A percentile compares a stretch with the other conserved stretches of the same genome.
Evolutionary conservation across 129 eudicot genomes (phyloP).

Genomic region (Tagetes erecta): DNA sequence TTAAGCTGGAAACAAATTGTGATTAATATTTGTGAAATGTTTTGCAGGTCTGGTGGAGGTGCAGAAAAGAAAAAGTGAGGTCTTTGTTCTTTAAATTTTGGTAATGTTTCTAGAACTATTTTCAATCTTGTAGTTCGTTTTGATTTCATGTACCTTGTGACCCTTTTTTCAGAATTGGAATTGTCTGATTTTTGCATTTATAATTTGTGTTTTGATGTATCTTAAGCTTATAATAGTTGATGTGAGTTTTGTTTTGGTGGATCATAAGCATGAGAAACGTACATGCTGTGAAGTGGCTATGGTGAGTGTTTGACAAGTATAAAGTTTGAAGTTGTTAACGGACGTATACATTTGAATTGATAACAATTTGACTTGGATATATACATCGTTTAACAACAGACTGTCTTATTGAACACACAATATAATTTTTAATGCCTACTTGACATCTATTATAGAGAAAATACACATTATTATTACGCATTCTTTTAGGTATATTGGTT

Average conservation of each 20-base stretch:
- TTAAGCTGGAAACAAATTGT: no score
- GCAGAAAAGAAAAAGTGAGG: conserved; percentile 72
- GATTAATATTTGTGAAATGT: conserved; percentile 1
- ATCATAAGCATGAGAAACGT: neutral
- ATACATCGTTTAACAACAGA: no score
- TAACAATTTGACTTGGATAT: no score
- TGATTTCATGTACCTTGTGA: conserved; percentile 18
- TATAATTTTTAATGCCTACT: no score
- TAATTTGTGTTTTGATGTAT: neutral
- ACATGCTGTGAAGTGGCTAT: neutral
- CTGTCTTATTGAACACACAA: no score
- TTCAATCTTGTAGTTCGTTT: conserved; percentile 15
- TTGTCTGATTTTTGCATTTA: neutral
- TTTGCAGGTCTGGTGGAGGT: conserved; percentile 67
- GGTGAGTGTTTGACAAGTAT: neutral
- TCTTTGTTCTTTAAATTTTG: conserved; percentile 24
- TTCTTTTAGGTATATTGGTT: no score
- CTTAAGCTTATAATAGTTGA: neutral
- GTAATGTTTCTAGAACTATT: neutral
- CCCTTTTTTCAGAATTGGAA: conserved; percentile 10
- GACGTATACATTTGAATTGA: neutral
- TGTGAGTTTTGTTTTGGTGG: neutral
- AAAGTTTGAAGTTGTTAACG: neutral
- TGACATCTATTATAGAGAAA: no score
- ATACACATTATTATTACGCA: no score